Conservation (phyloP, 768 basidiomycete species). For the Naganishia antarctica region DNA sequence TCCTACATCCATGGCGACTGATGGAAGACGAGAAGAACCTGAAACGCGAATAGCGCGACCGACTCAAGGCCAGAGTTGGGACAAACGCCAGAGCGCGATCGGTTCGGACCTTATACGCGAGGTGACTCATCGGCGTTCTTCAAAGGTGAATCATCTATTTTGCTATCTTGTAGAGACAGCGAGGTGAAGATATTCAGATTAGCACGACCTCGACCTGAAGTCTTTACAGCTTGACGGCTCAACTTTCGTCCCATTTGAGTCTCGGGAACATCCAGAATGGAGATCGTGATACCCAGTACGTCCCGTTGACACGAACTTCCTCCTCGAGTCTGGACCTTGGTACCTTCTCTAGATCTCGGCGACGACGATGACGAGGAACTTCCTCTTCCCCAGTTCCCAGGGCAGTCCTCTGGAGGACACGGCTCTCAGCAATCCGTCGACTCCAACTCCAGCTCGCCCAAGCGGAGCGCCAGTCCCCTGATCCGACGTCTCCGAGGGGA, state of each 20-base stretch:
- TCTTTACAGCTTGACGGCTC: too few species aligned
- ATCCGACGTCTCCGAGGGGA: constrained; percentile 17
- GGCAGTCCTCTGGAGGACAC: constrained; percentile 1
- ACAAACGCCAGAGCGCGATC: too few species aligned
- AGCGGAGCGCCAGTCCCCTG: constrained; percentile 25
- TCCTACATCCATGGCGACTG: too few species aligned
- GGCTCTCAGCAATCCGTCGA: constrained; percentile 20
- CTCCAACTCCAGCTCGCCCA: constrained; percentile 23
- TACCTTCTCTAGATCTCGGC: background rate
- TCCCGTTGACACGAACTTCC: background rate
- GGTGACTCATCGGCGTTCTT: too few species aligned
- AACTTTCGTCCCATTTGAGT: background rate
- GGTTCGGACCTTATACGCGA: too few species aligned
- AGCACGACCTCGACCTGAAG: too few species aligned
- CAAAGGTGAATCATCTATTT: too few species aligned
- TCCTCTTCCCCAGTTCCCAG: constrained; percentile 24
- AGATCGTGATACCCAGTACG: constrained; percentile 18
- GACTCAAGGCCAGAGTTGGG: too few species aligned
- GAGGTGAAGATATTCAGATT: too few species aligned
- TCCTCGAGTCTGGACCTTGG: background rate
- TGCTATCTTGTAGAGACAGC: too few species aligned
- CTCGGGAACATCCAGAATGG: background rate
- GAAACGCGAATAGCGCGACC: too few species aligned
- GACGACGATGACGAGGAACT: constrained; percentile 28
- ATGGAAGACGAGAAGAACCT: too few species aligned